phyloP scores from a whole-genome alignment of 225 moss, liverwort and hornwort species.

The Physcomitrellopsis africana region DNA sequence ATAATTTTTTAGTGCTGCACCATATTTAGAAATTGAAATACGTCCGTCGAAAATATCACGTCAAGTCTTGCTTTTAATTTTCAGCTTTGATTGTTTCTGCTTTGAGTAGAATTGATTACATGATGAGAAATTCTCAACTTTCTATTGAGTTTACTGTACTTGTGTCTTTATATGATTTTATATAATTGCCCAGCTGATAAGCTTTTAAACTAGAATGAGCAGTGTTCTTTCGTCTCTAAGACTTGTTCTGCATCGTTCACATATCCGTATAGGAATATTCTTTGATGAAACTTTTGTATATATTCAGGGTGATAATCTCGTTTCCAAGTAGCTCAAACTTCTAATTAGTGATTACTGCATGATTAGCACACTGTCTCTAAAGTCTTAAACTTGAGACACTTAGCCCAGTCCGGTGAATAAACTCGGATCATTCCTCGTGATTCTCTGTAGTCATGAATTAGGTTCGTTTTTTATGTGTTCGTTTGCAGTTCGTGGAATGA shows the following conservation, averaged over 20 bases:
- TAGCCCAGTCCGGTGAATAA: not conserved
- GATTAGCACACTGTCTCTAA: not conserved
- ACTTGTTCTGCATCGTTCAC: not conserved
- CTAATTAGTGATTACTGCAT: not conserved
- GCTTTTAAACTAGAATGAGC: not conserved
- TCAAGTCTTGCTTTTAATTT: slow-evolving; percentile 15
- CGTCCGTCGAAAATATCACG: not conserved
- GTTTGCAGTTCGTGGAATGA: slow-evolving; percentile 76
- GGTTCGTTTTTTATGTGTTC: slow-evolving; percentile 23
- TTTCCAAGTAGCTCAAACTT: not conserved
- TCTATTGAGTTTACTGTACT: not conserved
- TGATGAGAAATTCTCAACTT: not conserved
- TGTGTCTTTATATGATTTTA: not conserved
- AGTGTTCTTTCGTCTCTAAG: not conserved
- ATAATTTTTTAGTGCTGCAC: not conserved
- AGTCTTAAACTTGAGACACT: not conserved
- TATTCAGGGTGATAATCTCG: not conserved
- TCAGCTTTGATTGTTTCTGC: slow-evolving; percentile 8
- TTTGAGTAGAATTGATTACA: not conserved
- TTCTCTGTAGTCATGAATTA: slow-evolving; percentile 3
- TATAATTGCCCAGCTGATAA: not conserved
- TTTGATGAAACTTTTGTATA: not conserved
- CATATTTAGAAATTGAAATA: not conserved
- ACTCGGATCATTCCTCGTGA: slow-evolving; percentile 3
- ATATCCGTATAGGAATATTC: not conserved